A percentile compares a stretch with the other conserved stretches of the same genome.
Evolutionary conservation across 179 eudicot species (phyloP).

Genomic region (Heliamphora pulchella): DNA sequence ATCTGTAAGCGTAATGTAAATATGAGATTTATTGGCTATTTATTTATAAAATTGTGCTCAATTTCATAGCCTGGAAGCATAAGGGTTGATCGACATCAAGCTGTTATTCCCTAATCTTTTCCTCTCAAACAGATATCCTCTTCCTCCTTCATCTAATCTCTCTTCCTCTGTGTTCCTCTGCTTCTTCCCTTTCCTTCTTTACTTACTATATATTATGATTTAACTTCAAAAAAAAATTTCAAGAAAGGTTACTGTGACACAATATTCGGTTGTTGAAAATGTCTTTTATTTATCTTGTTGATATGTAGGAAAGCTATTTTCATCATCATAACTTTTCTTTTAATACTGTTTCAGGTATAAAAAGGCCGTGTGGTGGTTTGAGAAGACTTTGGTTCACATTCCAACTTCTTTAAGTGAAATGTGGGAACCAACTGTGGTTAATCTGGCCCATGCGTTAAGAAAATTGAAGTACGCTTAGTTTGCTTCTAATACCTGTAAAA

Average conservation of each 20-base stretch:
- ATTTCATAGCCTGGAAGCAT: too few species aligned
- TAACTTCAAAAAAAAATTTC: too few species aligned
- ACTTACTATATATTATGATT: too few species aligned
- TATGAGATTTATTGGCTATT: too few species aligned
- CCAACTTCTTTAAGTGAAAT: slow-evolving; percentile 63
- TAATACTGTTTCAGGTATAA: slow-evolving; percentile 50
- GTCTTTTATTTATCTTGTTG: background rate
- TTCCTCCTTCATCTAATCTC: too few species aligned
- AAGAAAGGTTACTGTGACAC: background rate
- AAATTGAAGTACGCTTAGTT: slow-evolving; percentile 55
- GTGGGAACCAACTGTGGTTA: slow-evolving; percentile 92
- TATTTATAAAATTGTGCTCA: too few species aligned
- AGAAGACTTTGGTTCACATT: slow-evolving; percentile 64
- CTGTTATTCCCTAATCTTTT: too few species aligned
- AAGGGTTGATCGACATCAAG: too few species aligned
- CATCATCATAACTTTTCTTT: slow-evolving; percentile 1
- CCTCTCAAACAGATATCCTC: too few species aligned
- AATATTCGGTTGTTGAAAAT: background rate
- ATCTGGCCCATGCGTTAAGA: slow-evolving; percentile 84
- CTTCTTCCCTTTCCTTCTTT: too few species aligned
- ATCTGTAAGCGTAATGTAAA: too few species aligned
- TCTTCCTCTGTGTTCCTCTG: too few species aligned
- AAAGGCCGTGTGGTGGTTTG: slow-evolving; percentile 84
- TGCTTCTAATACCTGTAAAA: background rate
- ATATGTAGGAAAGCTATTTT: background rate